phyloP scores from a whole-genome alignment of 2,329 filamentous ascomycete genomes.

The Diaporthe batatas region DNA sequence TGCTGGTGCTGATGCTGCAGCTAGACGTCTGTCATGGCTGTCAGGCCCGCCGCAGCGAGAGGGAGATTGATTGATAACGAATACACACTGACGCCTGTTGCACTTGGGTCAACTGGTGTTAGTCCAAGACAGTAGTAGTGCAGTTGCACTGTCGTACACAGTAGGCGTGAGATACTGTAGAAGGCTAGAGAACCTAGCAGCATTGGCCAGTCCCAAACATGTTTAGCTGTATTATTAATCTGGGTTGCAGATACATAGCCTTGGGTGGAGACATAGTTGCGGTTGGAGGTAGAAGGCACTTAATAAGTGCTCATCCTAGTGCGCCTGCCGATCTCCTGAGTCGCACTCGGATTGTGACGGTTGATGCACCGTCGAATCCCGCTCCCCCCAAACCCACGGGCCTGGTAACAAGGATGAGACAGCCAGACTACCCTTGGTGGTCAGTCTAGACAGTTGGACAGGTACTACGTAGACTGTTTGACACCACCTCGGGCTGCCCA shows the following conservation, averaged over 20 bases:
- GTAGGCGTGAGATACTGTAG: conserved; percentile 3
- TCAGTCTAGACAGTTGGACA: no score
- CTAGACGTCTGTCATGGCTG: conserved; percentile 10
- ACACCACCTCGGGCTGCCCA: not conserved
- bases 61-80: conserved; percentile 6
- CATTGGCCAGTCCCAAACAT: not conserved
- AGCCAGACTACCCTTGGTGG: no score
- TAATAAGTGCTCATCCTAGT: no score
- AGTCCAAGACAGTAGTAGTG: not conserved
- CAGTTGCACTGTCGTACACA: no score
- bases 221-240: conserved; percentile 32
- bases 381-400: conserved; percentile 17
- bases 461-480: no score
- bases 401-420: conserved; percentile 24
- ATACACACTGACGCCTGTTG: not conserved
- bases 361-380: conserved; percentile 21
- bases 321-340: conserved; percentile 8
- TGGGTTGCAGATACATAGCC: not conserved
- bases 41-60: not conserved
- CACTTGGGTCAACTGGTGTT: not conserved
- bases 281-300: no score
- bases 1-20: not conserved
- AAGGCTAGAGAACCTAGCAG: conserved; percentile 25
- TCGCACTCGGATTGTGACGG: conserved; percentile 25
- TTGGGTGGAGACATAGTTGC: not conserved